phyloP scores from a whole-genome alignment of 345 rosid genomes.

The Pistacia atlantica region DNA sequence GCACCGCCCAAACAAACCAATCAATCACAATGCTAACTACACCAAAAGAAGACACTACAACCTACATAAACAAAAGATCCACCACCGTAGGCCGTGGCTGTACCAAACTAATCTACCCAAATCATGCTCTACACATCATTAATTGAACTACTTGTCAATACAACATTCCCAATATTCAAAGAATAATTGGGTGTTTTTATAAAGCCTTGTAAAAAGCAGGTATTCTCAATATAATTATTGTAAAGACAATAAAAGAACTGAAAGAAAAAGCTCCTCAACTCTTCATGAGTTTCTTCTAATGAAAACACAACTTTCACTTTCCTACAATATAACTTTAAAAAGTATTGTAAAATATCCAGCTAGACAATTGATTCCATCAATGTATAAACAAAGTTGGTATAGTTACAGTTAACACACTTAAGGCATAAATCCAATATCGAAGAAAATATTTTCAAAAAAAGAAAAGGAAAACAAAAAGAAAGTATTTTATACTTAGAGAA shows the following conservation, averaged over 20 bases:
- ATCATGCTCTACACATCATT: background rate
- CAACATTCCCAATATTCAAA: too few species aligned
- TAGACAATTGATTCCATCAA: background rate
- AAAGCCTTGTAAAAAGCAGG: background rate
- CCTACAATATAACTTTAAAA: background rate
- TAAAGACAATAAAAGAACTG: background rate
- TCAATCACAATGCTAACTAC: too few species aligned
- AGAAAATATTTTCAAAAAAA: background rate
- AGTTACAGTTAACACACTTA: background rate
- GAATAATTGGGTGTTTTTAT: too few species aligned
- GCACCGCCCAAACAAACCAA: too few species aligned
- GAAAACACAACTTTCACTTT: background rate
- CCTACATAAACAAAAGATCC: too few species aligned
- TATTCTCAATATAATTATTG: background rate
- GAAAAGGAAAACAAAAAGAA: background rate
- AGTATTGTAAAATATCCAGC: conserved; percentile 4
- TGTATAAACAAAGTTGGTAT: background rate
- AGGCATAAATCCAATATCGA: background rate
- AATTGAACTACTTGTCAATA: too few species aligned
- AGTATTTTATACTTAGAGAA: conserved; percentile 51
- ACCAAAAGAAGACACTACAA: too few species aligned
- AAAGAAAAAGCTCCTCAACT: background rate
- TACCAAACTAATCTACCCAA: too few species aligned
- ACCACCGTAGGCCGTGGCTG: too few species aligned
- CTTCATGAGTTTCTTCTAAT: background rate